These are phyloP conservation scores for Inga oerstediana DNA, from an alignment of 306 rosid genomes.

Conservation along the genomic window DNA sequence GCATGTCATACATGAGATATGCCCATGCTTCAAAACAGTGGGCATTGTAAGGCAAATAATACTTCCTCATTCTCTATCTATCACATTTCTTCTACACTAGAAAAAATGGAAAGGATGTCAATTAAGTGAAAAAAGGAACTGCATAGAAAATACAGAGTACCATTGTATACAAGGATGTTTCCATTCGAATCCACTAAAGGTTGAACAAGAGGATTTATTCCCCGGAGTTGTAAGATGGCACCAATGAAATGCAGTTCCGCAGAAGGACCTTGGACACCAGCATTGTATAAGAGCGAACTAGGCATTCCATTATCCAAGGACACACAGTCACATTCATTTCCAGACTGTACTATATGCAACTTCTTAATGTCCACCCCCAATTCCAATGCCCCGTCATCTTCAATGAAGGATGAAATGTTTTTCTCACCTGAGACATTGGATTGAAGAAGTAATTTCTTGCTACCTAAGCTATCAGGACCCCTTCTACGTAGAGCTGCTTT, in stretches of 20 bases:
- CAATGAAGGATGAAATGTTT: conserved; percentile 43
- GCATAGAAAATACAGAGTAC: conserved; percentile 35
- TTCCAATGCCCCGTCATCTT: conserved; percentile 35
- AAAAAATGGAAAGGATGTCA: neutral
- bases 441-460: conserved; percentile 56
- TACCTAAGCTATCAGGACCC: conserved; percentile 84
- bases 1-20: neutral
- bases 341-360: conserved; percentile 7
- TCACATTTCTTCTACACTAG: neutral
- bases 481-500: conserved; percentile 70
- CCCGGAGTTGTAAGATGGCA: conserved; percentile 85
- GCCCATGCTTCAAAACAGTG: neutral
- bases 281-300: neutral
- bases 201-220: conserved; percentile 65
- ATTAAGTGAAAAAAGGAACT: neutral
- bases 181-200: conserved; percentile 62
- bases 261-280: conserved; percentile 7
- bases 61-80: neutral
- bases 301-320: conserved; percentile 22
- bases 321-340: conserved; percentile 3
- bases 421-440: conserved; percentile 20
- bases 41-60: neutral
- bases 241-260: conserved; percentile 70
- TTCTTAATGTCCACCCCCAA: neutral
- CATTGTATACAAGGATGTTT: conserved; percentile 80